A percentile compares a stretch with the other conserved stretches of the same genome.
Conservation (phyloP, 2,329 filamentous ascomycete species). For the Dissoconium aciculare region DNA sequence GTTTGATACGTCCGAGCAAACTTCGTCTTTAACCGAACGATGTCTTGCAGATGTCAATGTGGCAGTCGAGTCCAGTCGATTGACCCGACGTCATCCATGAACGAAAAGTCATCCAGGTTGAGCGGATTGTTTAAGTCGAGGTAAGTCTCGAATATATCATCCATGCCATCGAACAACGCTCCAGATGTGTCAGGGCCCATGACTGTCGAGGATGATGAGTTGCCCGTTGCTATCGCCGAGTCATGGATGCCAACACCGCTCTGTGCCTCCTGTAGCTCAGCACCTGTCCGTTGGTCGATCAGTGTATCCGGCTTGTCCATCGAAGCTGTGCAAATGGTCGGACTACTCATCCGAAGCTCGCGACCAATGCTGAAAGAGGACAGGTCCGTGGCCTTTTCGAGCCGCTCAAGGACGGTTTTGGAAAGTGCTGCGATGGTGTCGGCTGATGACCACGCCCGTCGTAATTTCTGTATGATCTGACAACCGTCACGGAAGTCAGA, state of each 20-base stretch:
- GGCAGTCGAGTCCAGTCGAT: conserved; percentile 12
- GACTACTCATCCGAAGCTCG: conserved; percentile 5
- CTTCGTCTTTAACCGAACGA: no score
- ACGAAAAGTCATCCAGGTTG: conserved; percentile 22
- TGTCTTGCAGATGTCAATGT: no score
- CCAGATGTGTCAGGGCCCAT: conserved; percentile 2
- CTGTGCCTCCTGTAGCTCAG: conserved; percentile 4
- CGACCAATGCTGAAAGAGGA: conserved; percentile 16
- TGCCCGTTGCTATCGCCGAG: neutral
- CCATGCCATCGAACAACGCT: conserved; percentile 22
- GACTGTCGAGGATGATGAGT: conserved; percentile 1
- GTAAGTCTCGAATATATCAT: conserved; percentile 22
- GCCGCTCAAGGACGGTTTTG: conserved; percentile 20
- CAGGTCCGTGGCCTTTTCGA: conserved; percentile 17
- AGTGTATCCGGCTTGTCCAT: conserved; percentile 11
- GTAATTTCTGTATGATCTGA: conserved; percentile 29
- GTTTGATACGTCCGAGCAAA: no score
- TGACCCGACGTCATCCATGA: conserved; percentile 17
- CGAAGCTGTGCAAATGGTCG: conserved; percentile 11
- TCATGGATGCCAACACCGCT: neutral
- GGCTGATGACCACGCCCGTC: conserved; percentile 32
- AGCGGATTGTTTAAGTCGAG: conserved; percentile 23
- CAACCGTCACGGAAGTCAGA: conserved; percentile 32
- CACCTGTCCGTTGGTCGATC: conserved; percentile 7
- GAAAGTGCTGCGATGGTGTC: conserved; percentile 30